Percentiles rank a stretch among this genome's conserved stretches.
phyloP scores from a whole-genome alignment of 2,329 filamentous ascomycete species.

The Lachnellula subtilissima region DNA sequence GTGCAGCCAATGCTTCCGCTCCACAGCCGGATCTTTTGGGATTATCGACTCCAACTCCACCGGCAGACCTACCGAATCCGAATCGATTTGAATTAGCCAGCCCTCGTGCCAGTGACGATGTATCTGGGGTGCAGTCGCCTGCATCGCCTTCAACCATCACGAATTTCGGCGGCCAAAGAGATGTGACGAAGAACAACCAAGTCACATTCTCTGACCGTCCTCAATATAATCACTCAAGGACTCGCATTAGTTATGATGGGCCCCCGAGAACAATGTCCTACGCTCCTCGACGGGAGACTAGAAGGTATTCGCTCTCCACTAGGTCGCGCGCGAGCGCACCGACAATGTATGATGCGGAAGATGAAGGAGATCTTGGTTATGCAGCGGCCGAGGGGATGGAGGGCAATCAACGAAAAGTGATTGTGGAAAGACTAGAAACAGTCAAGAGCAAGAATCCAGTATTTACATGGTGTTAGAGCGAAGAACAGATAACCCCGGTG shows the following conservation, averaged over 20 bases:
- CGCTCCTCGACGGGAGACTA: slow-evolving; percentile 13
- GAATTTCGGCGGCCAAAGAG: slow-evolving; percentile 10
- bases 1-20: slow-evolving; percentile 58
- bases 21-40: slow-evolving; percentile 61
- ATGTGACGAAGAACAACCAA: slow-evolving; percentile 17
- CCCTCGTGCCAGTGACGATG: slow-evolving; percentile 31
- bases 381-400: slow-evolving; percentile 93
- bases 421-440: slow-evolving; percentile 91
- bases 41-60: slow-evolving; percentile 48
- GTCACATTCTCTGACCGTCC: slow-evolving; percentile 29
- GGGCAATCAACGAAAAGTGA: slow-evolving; percentile 84
- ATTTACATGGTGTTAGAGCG: slow-evolving; percentile 84
- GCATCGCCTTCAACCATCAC: slow-evolving; percentile 15
- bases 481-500: slow-evolving; percentile 2
- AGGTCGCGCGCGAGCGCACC: slow-evolving; percentile 29
- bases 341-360: slow-evolving; percentile 59
- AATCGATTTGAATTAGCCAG: slow-evolving; percentile 66
- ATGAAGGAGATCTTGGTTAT: slow-evolving; percentile 92
- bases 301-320: slow-evolving; percentile 37
- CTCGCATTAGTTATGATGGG: slow-evolving; percentile 32
- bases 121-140: slow-evolving; percentile 14
- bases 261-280: slow-evolving; percentile 23
- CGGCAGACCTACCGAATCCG: slow-evolving; percentile 65
- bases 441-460: slow-evolving; percentile 95
- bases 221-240: slow-evolving; percentile 20